Base-by-base conservation (phyloP, 1,139 yeast genomes). In the Yamadazyma spencermartinsiae region DNA sequence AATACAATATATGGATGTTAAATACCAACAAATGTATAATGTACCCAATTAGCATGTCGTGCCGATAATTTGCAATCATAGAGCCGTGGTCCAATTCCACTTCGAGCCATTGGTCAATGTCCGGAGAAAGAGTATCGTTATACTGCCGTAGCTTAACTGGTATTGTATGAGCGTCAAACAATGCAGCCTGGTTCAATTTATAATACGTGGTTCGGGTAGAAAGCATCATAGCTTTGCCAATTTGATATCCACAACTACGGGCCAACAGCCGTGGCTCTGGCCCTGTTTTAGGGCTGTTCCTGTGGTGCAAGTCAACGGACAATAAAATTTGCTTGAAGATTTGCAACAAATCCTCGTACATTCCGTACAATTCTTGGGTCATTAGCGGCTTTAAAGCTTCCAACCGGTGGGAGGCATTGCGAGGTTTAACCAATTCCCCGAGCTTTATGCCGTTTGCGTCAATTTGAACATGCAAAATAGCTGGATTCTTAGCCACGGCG, bases 81-180 rank as follows among this genome's bases (percentile, higher is more conserved):
- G 49, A 35, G 10, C 34, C 33, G 0, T 72, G 71, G 10, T 4
- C 33, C 25, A 30, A 18, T 31, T 66, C 67, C 48, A 62, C 44
- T 21, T 53, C 59, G 9, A 68, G 53, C 74, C 74, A 69, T n/a
- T 49, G 55, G 37, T 68, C 73, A 3, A 69, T 60, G 37, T 67
- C 72, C 31, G 65, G 65, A 11, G 56, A 46, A 11, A 68, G 49
- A 9, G 49, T 49, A 5, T 51, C 45, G 28, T 54, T 53, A 36
- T 54, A 53, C 24, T 44, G 38, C 34, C 50, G 50, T 5, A 63
- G 48, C 8, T 53, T 48, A 1, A 33, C 37, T 0, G 70, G 64
- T 7, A 65, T 45, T 3, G 63, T 54, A 3, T 55, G 50, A 3
- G 57, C 56, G 41, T 69, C 70, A 44, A 68, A 69, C 11, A 68